phyloP scores from a whole-genome alignment of 2,329 filamentous ascomycete species.

The Cyphellophora attinorum region DNA sequence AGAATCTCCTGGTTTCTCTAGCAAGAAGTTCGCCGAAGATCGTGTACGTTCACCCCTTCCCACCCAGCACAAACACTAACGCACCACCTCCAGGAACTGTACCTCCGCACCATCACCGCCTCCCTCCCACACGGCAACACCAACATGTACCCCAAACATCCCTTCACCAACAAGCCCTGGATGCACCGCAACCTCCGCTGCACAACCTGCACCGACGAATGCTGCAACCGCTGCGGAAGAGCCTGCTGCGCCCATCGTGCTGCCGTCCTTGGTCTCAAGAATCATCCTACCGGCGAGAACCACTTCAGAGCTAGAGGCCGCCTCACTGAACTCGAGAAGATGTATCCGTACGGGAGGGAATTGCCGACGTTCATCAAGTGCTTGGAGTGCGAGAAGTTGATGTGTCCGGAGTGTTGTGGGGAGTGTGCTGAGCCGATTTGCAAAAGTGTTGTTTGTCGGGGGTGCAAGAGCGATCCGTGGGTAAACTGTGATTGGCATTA shows the following conservation, averaged over 20 bases:
- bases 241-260: constrained; percentile 25
- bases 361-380: constrained; percentile 25
- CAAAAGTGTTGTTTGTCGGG: constrained; percentile 25
- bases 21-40: too few relatives aligned
- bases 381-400: constrained; percentile 23
- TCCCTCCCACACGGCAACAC: constrained; percentile 9
- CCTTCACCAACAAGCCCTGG: constrained; percentile 20
- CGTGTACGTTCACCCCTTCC: too few relatives aligned
- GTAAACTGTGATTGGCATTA: constrained; percentile 25
- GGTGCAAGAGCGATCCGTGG: constrained; percentile 26
- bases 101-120: constrained; percentile 12
- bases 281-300: constrained; percentile 11
- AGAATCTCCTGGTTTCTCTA: too few relatives aligned
- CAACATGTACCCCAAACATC: constrained; percentile 16
- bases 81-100: constrained; percentile 15
- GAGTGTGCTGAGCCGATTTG: constrained; percentile 25
- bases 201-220: constrained; percentile 18
- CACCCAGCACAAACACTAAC: too few relatives aligned
- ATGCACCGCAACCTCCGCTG: constrained; percentile 24
- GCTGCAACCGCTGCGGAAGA: constrained; percentile 22
- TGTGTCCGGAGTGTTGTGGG: constrained; percentile 27
- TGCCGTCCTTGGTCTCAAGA: constrained; percentile 10
- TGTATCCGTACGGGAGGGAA: constrained; percentile 21
- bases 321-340: constrained; percentile 17
- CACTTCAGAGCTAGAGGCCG: constrained; percentile 12